phyloP scores from a whole-genome alignment of 2,329 filamentous ascomycete species.

The Sporothrix humicola region DNA sequence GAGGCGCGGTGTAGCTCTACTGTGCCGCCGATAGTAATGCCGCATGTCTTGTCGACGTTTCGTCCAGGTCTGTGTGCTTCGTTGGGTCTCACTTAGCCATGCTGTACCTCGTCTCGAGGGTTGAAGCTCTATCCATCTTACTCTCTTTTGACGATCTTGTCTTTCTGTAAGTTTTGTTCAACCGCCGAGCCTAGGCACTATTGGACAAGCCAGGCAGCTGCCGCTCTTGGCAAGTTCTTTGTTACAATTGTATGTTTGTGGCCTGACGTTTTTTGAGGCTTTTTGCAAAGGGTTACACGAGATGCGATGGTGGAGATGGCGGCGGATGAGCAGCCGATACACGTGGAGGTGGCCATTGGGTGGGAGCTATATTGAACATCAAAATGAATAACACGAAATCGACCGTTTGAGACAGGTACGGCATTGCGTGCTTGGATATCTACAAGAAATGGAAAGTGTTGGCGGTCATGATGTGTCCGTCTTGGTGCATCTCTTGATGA shows the following conservation, averaged over 20 bases:
- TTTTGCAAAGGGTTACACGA: not conserved
- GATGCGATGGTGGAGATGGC: not conserved
- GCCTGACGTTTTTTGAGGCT: not conserved
- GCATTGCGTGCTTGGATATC: not conserved
- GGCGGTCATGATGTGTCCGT: not conserved
- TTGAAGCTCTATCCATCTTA: not conserved
- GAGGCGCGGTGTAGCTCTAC: not conserved
- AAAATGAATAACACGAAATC: not conserved
- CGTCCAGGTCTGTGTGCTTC: not conserved
- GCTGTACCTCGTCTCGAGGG: conserved; percentile 6
- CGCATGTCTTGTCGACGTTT: not conserved
- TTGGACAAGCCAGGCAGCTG: not conserved
- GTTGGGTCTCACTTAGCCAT: not conserved
- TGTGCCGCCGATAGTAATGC: not conserved
- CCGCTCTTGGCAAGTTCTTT: not conserved
- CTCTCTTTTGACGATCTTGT: too few species aligned
- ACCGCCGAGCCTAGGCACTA: not conserved
- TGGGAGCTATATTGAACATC: not conserved
- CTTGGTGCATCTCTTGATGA: too few species aligned
- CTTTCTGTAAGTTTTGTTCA: not conserved
- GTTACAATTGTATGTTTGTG: not conserved
- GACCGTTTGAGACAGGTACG: not conserved
- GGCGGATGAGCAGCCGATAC: not conserved
- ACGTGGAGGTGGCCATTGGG: not conserved
- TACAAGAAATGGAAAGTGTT: not conserved